Percentiles rank a stretch among this genome's conserved stretches.
Evolutionary conservation across 768 basidiomycete species (phyloP).

Genomic region (Auriculariales sp.): DNA sequence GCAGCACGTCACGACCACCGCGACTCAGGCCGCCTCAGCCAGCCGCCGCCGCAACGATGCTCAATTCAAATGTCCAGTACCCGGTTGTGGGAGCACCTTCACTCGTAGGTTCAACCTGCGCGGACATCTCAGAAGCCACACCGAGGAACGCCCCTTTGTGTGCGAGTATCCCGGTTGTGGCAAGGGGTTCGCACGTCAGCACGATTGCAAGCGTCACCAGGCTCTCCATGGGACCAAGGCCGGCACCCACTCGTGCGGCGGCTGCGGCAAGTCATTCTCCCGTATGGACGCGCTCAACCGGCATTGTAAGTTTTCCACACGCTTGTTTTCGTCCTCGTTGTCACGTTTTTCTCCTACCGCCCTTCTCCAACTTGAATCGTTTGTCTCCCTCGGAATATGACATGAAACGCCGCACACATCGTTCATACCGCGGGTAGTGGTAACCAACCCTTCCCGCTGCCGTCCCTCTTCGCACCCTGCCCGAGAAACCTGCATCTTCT

Average conservation of each 20-base stretch:
- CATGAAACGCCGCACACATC: too few species aligned
- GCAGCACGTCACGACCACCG: conserved; percentile 88
- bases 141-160: conserved; percentile 86
- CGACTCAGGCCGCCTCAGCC: conserved; percentile 83
- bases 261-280: conserved; percentile 91
- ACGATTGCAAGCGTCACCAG: conserved; percentile 97
- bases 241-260: conserved; percentile 74
- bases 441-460: too few species aligned
- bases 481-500: too few species aligned
- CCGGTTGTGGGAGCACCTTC: conserved; percentile 94
- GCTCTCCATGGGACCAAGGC: conserved; percentile 76
- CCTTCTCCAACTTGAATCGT: conserved; percentile 12
- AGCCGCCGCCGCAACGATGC: conserved; percentile 84
- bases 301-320: conserved; percentile 37
- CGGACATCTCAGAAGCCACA: conserved; percentile 89
- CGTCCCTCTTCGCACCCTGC: too few species aligned
- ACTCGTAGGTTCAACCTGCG: conserved; percentile 81
- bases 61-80: conserved; percentile 84
- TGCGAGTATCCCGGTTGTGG: conserved; percentile 91
- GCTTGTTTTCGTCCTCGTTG: conserved; percentile 7
- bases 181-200: conserved; percentile 89
- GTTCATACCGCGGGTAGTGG: too few species aligned
- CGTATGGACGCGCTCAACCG: conserved; percentile 82
- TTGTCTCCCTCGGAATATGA: too few species aligned
- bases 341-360: conserved; percentile 12